Evolutionary conservation across 352 stramenopile species (phyloP), one percentile per base, ranked within the genome.

Genomic region (Pythium pectinolyticum): DNA sequence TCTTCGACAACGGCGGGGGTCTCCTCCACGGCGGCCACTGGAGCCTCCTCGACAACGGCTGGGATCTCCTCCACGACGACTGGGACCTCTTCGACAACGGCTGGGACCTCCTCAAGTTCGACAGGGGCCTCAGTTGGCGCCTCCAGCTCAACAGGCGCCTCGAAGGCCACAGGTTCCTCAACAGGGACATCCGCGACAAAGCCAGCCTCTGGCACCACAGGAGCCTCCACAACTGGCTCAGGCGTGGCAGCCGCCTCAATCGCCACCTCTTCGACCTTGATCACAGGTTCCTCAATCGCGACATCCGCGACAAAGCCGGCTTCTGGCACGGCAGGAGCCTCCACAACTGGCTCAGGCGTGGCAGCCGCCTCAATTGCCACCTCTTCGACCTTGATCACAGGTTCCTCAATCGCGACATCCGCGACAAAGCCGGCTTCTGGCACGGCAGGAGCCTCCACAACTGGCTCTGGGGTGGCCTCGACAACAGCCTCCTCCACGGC

Each of bases 261-360:
- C 2, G 20, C 49, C 22, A 37, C 39, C 37, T 61, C 56, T 22
- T 63, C 56, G 11, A 34, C n/a, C 45, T 63, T 63, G 34, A 58
- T 35, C 11, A 63, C 56, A 10, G 56, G 56, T 45, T 53, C 43
- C 32, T 63, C 56, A 24, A 56, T 32, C 17, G 40, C 27, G n/a
- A 61, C 40, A 45, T 57, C 60, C 3, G 50, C 62, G 19, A 63
- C 54, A 37, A 60, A 59, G 28, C 37, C 53, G 14, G 27, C 47
- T 12, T 15, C 53, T 35, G 53, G 54, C 27, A 34, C 46, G 19
- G 47, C 46, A 31, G 48, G n/a, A 25, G 54, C 12, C 28, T 53
- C 51, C 22, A 51, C 51, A 40, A 35, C 24, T 10, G n/a, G n/a
- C n/a, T 47, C 30, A 31, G 49, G 24, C 40, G n/a, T 37, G 24